Evolutionary conservation across 2,329 filamentous ascomycete genomes (phyloP).

Genomic region (Penicillium sumatraense): DNA sequence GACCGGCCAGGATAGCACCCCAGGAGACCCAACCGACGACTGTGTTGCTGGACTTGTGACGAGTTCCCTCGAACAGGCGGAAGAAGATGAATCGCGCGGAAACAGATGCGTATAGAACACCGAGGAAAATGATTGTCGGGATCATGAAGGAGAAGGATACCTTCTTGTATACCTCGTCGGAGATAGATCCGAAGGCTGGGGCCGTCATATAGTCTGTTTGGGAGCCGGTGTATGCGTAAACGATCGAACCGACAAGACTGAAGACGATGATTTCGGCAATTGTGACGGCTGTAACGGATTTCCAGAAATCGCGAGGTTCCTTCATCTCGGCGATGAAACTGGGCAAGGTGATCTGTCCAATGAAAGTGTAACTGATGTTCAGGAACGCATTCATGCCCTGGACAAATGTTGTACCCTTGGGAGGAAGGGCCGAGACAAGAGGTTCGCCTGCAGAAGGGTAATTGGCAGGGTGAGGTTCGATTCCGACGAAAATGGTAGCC

Average conservation of each 20-base stretch:
- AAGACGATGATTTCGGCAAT: constrained; percentile 87
- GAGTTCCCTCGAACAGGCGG: constrained; percentile 78
- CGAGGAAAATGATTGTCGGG: constrained; percentile 89
- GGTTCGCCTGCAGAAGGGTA: constrained; percentile 68
- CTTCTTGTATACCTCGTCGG: constrained; percentile 78
- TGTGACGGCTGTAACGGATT: constrained; percentile 88
- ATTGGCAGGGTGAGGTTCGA: constrained; percentile 73
- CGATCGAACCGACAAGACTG: constrained; percentile 76
- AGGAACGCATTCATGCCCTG: constrained; percentile 84
- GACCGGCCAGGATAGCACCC: constrained; percentile 67
- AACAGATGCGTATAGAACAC: constrained; percentile 87
- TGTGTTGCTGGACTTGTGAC: constrained; percentile 81
- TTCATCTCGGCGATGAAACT: constrained; percentile 97
- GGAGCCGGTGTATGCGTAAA: constrained; percentile 84
- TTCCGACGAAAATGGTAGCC: constrained; percentile 78
- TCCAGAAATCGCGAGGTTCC: constrained; percentile 80
- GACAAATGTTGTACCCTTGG: constrained; percentile 76
- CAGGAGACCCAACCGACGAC: constrained; percentile 79
- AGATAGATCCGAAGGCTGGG: constrained; percentile 83
- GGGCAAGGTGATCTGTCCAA: constrained; percentile 90
- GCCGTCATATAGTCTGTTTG: constrained; percentile 77
- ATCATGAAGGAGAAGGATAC: constrained; percentile 94
- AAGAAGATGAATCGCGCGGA: constrained; percentile 92
- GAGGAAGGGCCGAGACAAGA: constrained; percentile 69
- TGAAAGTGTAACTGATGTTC: constrained; percentile 96